Evolutionary conservation across 1,284 basidiomycete species (phyloP).

Genomic region (Anthracocystis walkeri): DNA sequence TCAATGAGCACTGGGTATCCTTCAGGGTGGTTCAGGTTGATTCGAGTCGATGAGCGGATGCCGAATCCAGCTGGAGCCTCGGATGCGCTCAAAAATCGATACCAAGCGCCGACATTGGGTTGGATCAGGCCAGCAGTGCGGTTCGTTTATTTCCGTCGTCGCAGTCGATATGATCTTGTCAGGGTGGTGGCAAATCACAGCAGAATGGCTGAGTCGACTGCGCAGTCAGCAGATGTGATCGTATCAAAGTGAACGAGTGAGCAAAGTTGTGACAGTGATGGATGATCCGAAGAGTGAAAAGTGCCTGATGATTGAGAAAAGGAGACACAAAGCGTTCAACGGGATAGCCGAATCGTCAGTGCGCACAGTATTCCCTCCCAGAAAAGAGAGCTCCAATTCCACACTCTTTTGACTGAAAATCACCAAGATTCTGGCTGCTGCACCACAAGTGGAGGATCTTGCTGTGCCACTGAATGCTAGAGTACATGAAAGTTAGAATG

Average conservation of each 20-base stretch:
- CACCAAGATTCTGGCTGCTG: too few species aligned
- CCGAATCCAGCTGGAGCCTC: background rate
- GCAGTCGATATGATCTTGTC: slow-evolving; percentile 1
- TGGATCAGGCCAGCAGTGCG: background rate
- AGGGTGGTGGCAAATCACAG: background rate
- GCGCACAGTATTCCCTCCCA: too few species aligned
- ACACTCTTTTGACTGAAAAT: too few species aligned
- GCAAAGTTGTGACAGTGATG: background rate
- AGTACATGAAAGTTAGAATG: too few species aligned
- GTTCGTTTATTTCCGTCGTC: background rate
- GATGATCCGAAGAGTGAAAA: background rate
- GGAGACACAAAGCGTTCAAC: too few species aligned
- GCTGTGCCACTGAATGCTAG: too few species aligned
- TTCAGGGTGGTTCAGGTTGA: too few species aligned
- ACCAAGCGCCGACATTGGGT: background rate
- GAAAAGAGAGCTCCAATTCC: too few species aligned
- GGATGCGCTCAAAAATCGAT: slow-evolving; percentile 6
- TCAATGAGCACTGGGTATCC: too few species aligned
- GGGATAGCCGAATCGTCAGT: too few species aligned
- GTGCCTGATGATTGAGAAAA: too few species aligned
- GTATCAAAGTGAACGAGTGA: background rate
- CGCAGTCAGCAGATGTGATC: background rate
- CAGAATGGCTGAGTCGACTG: slow-evolving; percentile 5
- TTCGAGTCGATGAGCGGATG: background rate
- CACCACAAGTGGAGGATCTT: too few species aligned